Evolutionary conservation across 768 basidiomycete genomes (phyloP).

Genomic region (Termitomyces sp.): DNA sequence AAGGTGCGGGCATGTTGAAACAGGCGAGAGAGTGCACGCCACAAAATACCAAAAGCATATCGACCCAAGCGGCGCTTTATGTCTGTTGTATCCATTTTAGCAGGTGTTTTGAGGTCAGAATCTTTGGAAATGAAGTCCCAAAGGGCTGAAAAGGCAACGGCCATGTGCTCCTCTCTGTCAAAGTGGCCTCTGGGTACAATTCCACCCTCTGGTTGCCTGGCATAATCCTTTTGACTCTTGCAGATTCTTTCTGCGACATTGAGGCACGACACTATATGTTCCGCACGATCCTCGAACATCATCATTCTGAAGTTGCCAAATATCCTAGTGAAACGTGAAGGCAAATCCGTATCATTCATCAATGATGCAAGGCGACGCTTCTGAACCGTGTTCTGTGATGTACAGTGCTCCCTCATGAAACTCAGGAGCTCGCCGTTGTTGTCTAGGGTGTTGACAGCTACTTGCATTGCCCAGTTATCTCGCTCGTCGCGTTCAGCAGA

Average conservation of each 20-base stretch:
- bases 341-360: not conserved
- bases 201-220: not conserved
- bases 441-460: not conserved
- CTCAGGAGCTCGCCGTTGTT: not conserved
- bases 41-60: not conserved
- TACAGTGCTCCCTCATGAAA: not conserved
- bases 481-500: not conserved
- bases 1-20: not conserved
- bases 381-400: not conserved
- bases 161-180: not conserved
- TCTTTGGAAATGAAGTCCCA: not conserved
- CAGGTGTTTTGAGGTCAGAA: not conserved
- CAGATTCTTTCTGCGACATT: not conserved
- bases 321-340: not conserved
- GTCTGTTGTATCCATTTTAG: not conserved
- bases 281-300: not conserved
- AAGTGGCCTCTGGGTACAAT: not conserved
- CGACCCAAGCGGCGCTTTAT: not conserved
- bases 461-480: not conserved
- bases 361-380: not conserved
- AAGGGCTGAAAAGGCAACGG: not conserved
- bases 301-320: not conserved
- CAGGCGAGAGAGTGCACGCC: not conserved
- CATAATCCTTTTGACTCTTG: not conserved
- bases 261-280: not conserved